phyloP scores from a whole-genome alignment of 2,329 filamentous ascomycete genomes.

The Diplodia mutila region DNA sequence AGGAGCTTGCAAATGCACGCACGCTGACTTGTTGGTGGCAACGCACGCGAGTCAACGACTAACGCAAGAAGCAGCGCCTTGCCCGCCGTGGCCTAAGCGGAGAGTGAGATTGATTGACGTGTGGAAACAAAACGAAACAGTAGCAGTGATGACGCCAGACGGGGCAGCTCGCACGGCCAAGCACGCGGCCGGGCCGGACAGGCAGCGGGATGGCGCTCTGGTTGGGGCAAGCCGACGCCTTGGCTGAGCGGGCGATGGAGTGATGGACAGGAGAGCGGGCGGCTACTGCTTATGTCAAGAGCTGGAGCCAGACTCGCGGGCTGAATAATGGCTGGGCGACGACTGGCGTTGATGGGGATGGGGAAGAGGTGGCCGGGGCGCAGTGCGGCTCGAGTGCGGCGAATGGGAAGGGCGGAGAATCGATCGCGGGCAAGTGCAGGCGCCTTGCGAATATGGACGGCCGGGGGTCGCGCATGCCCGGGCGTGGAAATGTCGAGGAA shows the following conservation, averaged over 20 bases:
- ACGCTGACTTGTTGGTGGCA: conserved; percentile 21
- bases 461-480: not conserved
- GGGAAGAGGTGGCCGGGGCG: not conserved
- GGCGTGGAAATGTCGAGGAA: not conserved
- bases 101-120: conserved; percentile 19
- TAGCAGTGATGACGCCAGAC: conserved; percentile 7
- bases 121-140: conserved; percentile 19
- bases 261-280: conserved; percentile 21
- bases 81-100: not conserved
- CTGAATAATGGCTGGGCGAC: conserved; percentile 3
- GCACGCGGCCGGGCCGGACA: conserved; percentile 2
- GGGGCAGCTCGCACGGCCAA: not conserved
- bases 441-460: not conserved
- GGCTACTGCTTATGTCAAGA: conserved; percentile 15
- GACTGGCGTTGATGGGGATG: conserved; percentile 9
- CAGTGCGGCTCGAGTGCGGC: conserved; percentile 10
- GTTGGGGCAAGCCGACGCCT: conserved; percentile 9
- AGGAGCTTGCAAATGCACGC: conserved; percentile 20
- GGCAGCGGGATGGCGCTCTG: not conserved
- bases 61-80: not conserved
- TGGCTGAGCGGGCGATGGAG: conserved; percentile 21
- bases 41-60: conserved; percentile 1
- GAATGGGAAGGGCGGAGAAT: not conserved
- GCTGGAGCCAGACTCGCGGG: conserved; percentile 7
- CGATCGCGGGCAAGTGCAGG: conserved; percentile 11